Evolutionary conservation across 2,329 filamentous ascomycete species (phyloP).

Genomic region (Colletotrichum neosansevieriae): DNA sequence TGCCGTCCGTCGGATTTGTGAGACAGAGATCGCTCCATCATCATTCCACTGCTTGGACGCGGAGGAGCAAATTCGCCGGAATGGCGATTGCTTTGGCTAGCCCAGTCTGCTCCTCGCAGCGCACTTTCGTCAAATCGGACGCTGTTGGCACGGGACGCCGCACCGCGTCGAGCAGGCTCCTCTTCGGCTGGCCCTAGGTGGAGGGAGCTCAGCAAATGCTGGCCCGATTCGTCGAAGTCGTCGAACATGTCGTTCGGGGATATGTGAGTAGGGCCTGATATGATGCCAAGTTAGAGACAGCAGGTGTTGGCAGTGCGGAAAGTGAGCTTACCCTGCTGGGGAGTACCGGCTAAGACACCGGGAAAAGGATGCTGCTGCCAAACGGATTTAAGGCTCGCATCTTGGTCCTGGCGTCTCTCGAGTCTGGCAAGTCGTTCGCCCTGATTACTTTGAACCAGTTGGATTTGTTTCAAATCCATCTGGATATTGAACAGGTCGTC

Average conservation of each 20-base stretch:
- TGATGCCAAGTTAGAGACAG: constrained; percentile 41
- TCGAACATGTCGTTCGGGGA: constrained; percentile 88
- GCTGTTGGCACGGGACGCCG: constrained; percentile 93
- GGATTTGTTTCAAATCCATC: constrained; percentile 78
- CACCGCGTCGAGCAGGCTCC: constrained; percentile 84
- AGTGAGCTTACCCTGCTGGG: constrained; percentile 81
- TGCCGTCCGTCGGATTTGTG: constrained; percentile 97
- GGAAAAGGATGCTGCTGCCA: constrained; percentile 96
- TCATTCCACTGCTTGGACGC: constrained; percentile 83
- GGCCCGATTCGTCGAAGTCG: constrained; percentile 88
- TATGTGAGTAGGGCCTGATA: constrained; percentile 80
- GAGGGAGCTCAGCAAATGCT: constrained; percentile 82
- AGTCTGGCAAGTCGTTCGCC: constrained; percentile 71
- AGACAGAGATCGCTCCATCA: constrained; percentile 92
- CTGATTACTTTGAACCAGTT: constrained; percentile 72
- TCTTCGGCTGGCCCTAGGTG: constrained; percentile 87
- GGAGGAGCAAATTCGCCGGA: constrained; percentile 85
- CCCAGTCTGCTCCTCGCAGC: constrained; percentile 87
- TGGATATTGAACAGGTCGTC: constrained; percentile 77
- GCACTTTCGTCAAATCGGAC: constrained; percentile 98
- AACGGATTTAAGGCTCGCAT: constrained; percentile 81
- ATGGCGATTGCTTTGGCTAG: constrained; percentile 80
- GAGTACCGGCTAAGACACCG: constrained; percentile 83
- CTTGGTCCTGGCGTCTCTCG: constrained; percentile 76
- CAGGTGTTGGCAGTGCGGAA: neutral